These are phyloP conservation scores for Neoarthrinium moseri DNA, from an alignment of 2,329 filamentous ascomycete species.

Conservation along the genomic window DNA sequence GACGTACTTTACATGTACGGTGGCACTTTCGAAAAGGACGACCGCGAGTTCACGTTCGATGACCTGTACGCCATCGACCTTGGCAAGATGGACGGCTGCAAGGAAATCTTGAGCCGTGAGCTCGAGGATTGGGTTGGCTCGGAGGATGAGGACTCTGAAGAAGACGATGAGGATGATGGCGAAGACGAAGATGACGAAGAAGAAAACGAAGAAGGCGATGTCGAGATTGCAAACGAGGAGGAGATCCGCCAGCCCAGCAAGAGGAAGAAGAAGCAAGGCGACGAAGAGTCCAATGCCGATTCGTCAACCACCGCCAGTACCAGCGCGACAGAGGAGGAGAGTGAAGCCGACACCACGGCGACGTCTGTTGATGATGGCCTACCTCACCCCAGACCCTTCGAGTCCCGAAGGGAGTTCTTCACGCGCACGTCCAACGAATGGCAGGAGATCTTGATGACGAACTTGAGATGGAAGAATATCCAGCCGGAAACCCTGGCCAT, in stretches of 20 bases:
- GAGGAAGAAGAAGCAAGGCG: constrained; percentile 51
- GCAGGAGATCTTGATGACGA: constrained; percentile 83
- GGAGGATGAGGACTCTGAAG: constrained; percentile 49
- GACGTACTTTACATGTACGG: constrained; percentile 93
- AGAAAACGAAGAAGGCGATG: constrained; percentile 44
- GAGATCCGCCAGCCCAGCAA: constrained; percentile 50
- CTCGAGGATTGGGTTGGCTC: constrained; percentile 76
- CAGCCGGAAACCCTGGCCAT: constrained; percentile 68
- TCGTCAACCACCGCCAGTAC: constrained; percentile 30
- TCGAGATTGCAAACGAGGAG: constrained; percentile 48
- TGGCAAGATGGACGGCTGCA: constrained; percentile 92
- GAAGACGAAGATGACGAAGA: constrained; percentile 53
- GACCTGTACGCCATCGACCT: constrained; percentile 92
- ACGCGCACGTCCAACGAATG: constrained; percentile 82
- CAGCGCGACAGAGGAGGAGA: constrained; percentile 40
- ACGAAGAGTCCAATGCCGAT: constrained; percentile 39
- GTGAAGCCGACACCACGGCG: constrained; percentile 41
- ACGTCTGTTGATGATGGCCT: constrained; percentile 69
- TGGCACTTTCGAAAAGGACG: constrained; percentile 92
- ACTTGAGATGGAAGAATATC: constrained; percentile 65
- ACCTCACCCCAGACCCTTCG: constrained; percentile 78
- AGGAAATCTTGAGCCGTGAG: constrained; percentile 83
- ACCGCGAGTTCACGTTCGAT: constrained; percentile 93
- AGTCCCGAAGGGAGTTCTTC: constrained; percentile 90
- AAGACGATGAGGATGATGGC: constrained; percentile 60